Evolutionary conservation across 345 rosid species (phyloP), one percentile per base, ranked within the genome.

Genomic region (Mercurialis annua): DNA sequence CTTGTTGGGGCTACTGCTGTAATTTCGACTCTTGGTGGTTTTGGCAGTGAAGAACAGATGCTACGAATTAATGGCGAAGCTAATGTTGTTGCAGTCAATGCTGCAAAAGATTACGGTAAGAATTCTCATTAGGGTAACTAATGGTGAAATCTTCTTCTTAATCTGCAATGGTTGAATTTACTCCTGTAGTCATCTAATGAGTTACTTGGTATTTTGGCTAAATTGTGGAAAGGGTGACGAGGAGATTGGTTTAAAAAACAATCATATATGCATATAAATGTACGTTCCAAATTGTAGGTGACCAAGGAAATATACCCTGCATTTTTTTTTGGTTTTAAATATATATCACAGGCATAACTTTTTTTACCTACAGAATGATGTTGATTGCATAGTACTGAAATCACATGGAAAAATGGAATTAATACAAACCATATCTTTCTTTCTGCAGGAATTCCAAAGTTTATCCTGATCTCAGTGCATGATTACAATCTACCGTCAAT

Each of bases 21-120:
- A 46, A 89, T 93, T 78, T 90, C 98, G 10, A 93, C 98, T 17
- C 78, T 88, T 51, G 97, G 97, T 76, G 98, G 98, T 62, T 79
- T 93, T 73, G 97, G 96, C 27, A 93, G 75, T 64, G 92, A 93
- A 72, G 96, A 90, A 59, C 97, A 90, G 73, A 93, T 93, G 97
- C 77, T 77, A 75, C 85, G 96, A 74, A 87, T 90, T 68, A 93
- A 89, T 10, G 94, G 96, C 18, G 96, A 89, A 79, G 97, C 98
- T 71, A 90, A 90, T 49, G 80, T 82, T 50, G 87, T 75, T 12
- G 86, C 96, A 36, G 97, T 93, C 47, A 86, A 77, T 76, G 92
- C 91, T 78, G 92, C 97, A 26, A 89, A 88, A 58, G 87, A 89
- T 66, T 89, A 66, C 71, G 94, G 94, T 90, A 60, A 81, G 86